A percentile compares a stretch with the other conserved stretches of the same genome.
Evolutionary conservation across 2,329 filamentous ascomycete species (phyloP).

Genomic region (Hymenoscyphus scutula): DNA sequence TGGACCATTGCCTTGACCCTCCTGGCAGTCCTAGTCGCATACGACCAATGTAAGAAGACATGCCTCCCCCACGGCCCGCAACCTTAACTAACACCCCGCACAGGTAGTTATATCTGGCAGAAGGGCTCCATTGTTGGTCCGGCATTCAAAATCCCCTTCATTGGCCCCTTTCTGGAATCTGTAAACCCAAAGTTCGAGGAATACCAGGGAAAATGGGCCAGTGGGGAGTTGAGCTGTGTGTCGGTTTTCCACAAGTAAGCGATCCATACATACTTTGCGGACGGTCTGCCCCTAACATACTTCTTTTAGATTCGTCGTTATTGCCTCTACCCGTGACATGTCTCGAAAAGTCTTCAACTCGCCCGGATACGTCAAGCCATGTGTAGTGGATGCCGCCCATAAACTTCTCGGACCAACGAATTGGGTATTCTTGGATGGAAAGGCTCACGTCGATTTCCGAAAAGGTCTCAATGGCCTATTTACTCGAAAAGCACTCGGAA

Average conservation of each 20-base stretch:
- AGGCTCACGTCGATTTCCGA: conserved; percentile 92
- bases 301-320: conserved; percentile 81
- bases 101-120: conserved; percentile 71
- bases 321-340: conserved; percentile 92
- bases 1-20: conserved; percentile 69
- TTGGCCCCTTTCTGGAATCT: conserved; percentile 93
- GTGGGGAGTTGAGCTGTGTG: conserved; percentile 89
- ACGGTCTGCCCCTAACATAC: background rate
- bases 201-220: conserved; percentile 90
- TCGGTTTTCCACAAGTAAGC: conserved; percentile 97
- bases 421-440: conserved; percentile 97
- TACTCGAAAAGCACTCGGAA: conserved; percentile 82
- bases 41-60: conserved; percentile 76
- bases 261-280: background rate
- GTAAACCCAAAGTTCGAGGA: conserved; percentile 87
- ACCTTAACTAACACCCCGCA: conserved; percentile 16
- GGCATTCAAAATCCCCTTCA: conserved; percentile 75
- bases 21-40: conserved; percentile 69
- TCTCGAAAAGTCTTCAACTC: conserved; percentile 97
- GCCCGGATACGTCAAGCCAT: conserved; percentile 87
- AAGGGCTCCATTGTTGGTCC: conserved; percentile 78
- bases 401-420: conserved; percentile 90
- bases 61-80: background rate
- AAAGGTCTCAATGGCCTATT: conserved; percentile 95
- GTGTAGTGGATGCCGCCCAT: conserved; percentile 89